Evolutionary conservation across 345 rosid species (phyloP), one percentile per base, ranked within the genome.

Genomic region (Schrenkiella parvula): DNA sequence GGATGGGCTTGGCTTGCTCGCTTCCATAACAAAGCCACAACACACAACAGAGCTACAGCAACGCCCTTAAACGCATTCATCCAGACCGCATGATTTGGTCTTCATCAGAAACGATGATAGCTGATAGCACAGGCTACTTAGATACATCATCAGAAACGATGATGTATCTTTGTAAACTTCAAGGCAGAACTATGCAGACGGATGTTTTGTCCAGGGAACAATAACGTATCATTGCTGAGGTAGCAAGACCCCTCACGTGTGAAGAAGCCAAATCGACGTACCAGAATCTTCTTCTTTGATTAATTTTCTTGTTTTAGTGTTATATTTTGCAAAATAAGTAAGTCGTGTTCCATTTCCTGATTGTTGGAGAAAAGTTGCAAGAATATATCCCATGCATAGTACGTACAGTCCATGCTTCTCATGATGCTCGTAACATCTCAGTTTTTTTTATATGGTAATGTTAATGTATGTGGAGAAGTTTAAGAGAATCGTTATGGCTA

Each of bases 1-100:
- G 95, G 91, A 42, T 89, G 97, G 95, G 88, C 89, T 44, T 87
- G 95, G 92, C 81, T 89, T 67, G 88, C 92, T 1, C 82, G 91
- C 70, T 86, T 89, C 70, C 72, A 83, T 62, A 82, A 87, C 80
- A 66, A 71, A 15, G 83, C 88, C 29, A 84, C 91, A 38, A 86
- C 92, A 18, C 50, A 37, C 37, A 90, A 90, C 66, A 73, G 52
- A 65, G 90, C 78, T 46, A 88, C 97, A 4, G 92, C 89, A 13
- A 81, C 78, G 37, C 91, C 92, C 18, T 75, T 93, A 79, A 84
- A 81, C 32, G 79, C 92, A 55, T 91, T 93, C 78, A 68, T 72
- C 31, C 62, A 59, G 69, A 78, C 84, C 71, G 97, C 98, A 9
- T 97, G 97, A 13, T 91, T 73, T 68, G 89, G 77, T 64, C 85